Evolutionary conservation across 2,329 filamentous ascomycete genomes (phyloP).

Genomic region (Diaporthe velutina): DNA sequence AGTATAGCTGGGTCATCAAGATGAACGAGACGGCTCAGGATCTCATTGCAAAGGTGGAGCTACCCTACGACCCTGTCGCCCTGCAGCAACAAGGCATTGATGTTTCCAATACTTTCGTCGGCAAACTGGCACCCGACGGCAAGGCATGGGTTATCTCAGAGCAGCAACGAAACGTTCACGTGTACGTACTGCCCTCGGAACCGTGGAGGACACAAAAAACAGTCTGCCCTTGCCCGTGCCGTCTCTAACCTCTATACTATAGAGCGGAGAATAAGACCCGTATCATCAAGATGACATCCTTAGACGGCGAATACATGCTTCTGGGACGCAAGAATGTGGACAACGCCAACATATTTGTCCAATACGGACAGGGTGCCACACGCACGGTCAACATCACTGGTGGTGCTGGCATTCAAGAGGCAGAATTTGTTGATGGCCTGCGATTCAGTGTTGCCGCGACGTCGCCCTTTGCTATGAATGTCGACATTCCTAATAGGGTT

Average conservation of each 20-base stretch:
- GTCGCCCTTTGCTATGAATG: background rate
- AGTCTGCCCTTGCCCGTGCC: background rate
- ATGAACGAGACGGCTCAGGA: conserved; percentile 22
- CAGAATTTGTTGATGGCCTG: conserved; percentile 19
- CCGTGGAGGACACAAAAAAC: no score
- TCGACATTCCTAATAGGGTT: conserved; percentile 9
- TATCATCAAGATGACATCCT: conserved; percentile 49
- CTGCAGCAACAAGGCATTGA: conserved; percentile 1
- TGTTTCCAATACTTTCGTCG: conserved; percentile 11
- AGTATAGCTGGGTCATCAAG: conserved; percentile 11
- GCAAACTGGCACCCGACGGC: background rate
- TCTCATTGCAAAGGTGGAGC: conserved; percentile 10
- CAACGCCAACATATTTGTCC: conserved; percentile 49
- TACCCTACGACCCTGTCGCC: conserved; percentile 12
- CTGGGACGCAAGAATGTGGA: conserved; percentile 47
- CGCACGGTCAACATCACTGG: conserved; percentile 42
- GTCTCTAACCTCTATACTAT: background rate
- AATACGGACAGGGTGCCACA: conserved; percentile 49
- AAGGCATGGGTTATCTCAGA: conserved; percentile 1
- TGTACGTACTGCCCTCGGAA: background rate
- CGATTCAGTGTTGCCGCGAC: background rate
- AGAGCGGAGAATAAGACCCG: conserved; percentile 43
- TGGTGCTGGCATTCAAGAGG: conserved; percentile 1
- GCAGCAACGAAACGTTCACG: conserved; percentile 11
- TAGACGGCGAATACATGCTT: conserved; percentile 50